Conservation (phyloP, 805 yeast species). For the Blastobotrys attinorum region DNA sequence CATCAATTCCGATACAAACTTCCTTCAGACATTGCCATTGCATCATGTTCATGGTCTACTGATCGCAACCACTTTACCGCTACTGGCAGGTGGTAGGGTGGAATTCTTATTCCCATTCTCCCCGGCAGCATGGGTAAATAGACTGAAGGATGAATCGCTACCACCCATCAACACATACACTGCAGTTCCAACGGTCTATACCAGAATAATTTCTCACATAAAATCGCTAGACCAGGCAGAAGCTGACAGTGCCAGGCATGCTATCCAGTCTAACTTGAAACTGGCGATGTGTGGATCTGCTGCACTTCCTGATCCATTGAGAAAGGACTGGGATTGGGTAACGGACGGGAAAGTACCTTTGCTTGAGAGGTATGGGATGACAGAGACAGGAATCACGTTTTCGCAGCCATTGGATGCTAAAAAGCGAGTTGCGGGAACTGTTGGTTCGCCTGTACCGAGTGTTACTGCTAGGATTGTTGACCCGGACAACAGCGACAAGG, state of each 20-base stretch:
- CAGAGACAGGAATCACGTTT: constrained; percentile 31
- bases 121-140: constrained; percentile 18
- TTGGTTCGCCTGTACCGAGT: constrained; percentile 28
- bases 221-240: constrained; percentile 13
- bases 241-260: constrained; percentile 12
- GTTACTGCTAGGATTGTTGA: constrained; percentile 25
- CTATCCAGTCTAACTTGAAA: constrained; percentile 16
- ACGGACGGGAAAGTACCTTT: constrained; percentile 25
- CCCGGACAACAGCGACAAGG: constrained; percentile 18
- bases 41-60: constrained; percentile 31
- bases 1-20: constrained; percentile 19
- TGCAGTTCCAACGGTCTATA: constrained; percentile 30
- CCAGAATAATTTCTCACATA: constrained; percentile 20
- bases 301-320: constrained; percentile 27
- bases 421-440: constrained; percentile 22
- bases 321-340: constrained; percentile 24
- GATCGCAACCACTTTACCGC: constrained; percentile 26
- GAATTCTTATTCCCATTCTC: constrained; percentile 27
- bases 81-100: constrained; percentile 26
- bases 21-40: constrained; percentile 29
- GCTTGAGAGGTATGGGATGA: constrained; percentile 30
- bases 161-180: constrained; percentile 27
- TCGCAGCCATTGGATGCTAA: constrained; percentile 24
- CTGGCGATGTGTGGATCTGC: constrained; percentile 32
- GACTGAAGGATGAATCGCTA: constrained; percentile 17